Conservation (phyloP, 1,284 basidiomycete genomes). For the Coniferiporia sulphurascens region DNA sequence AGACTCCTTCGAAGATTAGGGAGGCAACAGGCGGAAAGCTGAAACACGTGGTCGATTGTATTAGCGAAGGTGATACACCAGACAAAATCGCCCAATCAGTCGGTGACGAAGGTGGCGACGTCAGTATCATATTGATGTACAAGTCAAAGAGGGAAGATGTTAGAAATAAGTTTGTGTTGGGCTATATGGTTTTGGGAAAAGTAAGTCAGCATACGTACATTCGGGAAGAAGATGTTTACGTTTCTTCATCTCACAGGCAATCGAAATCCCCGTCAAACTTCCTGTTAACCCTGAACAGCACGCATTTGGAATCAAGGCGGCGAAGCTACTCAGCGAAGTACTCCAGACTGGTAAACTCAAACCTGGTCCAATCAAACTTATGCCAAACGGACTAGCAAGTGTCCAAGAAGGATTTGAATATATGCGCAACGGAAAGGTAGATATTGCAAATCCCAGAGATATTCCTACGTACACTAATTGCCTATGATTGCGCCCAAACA, state of each 20-base stretch:
- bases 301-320: slow-evolving; percentile 18
- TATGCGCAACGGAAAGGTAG: slow-evolving; percentile 15
- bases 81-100: slow-evolving; percentile 7
- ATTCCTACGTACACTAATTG: not conserved
- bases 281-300: slow-evolving; percentile 22
- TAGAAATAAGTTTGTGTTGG: slow-evolving; percentile 23
- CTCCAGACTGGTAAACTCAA: slow-evolving; percentile 20
- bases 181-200: slow-evolving; percentile 23
- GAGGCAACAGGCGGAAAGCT: slow-evolving; percentile 17
- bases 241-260: not conserved
- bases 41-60: slow-evolving; percentile 22
- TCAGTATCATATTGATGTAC: slow-evolving; percentile 1
- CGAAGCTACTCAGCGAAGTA: slow-evolving; percentile 20
- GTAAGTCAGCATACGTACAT: not conserved
- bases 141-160: slow-evolving; percentile 4
- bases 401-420: slow-evolving; percentile 17
- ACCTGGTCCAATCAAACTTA: slow-evolving; percentile 22
- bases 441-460: not conserved
- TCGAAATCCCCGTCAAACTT: slow-evolving; percentile 4
- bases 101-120: slow-evolving; percentile 8
- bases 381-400: slow-evolving; percentile 18
- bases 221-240: not conserved
- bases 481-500: not conserved
- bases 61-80: slow-evolving; percentile 21
- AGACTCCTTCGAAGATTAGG: slow-evolving; percentile 16